Evolutionary conservation across 2,329 filamentous ascomycete species (phyloP).

Genomic region (Claviceps africana): DNA sequence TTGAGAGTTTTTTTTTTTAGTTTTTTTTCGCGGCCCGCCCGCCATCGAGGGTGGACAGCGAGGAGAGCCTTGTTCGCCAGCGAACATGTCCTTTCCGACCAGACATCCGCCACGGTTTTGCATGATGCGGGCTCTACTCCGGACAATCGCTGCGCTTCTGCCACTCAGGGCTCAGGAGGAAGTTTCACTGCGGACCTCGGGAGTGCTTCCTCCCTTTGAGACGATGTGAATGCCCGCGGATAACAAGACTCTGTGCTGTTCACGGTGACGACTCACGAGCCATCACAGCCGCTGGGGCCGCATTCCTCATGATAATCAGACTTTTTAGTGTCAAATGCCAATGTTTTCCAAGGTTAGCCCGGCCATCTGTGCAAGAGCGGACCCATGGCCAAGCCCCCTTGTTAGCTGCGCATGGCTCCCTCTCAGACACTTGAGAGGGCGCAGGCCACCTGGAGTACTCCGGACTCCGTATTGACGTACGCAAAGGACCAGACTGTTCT

Average conservation of each 20-base stretch:
- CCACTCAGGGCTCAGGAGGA: not conserved
- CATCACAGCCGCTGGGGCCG: not conserved
- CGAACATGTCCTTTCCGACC: not conserved
- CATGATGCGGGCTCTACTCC: not conserved
- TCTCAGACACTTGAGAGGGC: conserved; percentile 3
- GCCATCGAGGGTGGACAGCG: not conserved
- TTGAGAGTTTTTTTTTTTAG: not conserved
- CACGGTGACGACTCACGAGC: not conserved
- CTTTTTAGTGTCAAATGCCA: conserved; percentile 1
- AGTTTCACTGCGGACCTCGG: not conserved
- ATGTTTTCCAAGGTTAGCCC: conserved; percentile 2
- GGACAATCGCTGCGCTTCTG: not conserved
- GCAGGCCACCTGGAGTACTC: not conserved
- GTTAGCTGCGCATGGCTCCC: conserved; percentile 3
- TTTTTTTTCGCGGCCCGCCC: not conserved
- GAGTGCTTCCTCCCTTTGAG: not conserved
- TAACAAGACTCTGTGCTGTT: not conserved
- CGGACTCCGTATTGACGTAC: not conserved
- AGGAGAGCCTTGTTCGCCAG: not conserved
- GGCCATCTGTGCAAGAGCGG: conserved; percentile 4
- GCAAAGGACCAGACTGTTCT: not conserved
- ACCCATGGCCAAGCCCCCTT: conserved; percentile 3
- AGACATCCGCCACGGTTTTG: not conserved
- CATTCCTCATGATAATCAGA: conserved; percentile 3
- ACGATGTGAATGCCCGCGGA: not conserved